Percentiles rank a stretch among this genome's conserved stretches.
Evolutionary conservation across 1,139 yeast species (phyloP).

Genomic region (Nakaseomyces sp.): DNA sequence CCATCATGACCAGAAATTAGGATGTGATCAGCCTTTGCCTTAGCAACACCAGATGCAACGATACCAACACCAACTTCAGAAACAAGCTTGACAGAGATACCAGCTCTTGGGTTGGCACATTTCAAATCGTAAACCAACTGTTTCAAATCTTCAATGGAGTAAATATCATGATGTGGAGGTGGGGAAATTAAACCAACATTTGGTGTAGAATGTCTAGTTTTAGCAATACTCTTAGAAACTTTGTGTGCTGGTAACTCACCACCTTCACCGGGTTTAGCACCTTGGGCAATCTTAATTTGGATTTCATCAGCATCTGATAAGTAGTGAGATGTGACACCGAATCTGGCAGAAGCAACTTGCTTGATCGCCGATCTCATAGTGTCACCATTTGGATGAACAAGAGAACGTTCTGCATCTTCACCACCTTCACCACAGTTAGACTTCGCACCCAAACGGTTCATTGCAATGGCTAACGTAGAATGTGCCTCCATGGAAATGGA

Average conservation of each 20-base stretch:
- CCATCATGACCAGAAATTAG: conserved; percentile 97
- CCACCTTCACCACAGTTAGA: conserved; percentile 99
- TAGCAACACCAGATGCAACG: conserved; percentile 98
- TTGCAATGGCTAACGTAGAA: conserved; percentile 94
- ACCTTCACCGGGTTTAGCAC: conserved; percentile 99
- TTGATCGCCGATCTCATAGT: conserved; percentile 97
- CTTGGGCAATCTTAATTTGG: conserved; percentile 98
- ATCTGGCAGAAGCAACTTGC: conserved; percentile 96
- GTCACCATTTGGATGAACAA: conserved; percentile 76
- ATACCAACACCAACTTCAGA: conserved; percentile 99
- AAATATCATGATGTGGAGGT: conserved; percentile 97
- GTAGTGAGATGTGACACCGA: conserved; percentile 93
- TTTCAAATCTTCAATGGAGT: conserved; percentile 94
- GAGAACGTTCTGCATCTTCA: conserved; percentile 89
- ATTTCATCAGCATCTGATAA: conserved; percentile 94
- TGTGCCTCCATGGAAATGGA: conserved; percentile 98
- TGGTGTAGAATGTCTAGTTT: conserved; percentile 92
- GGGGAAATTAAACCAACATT: conserved; percentile 97
- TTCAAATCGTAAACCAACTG: conserved; percentile 94
- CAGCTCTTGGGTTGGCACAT: conserved; percentile 94
- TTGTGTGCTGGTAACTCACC: conserved; percentile 97
- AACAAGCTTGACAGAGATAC: conserved; percentile 91
- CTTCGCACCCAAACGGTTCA: conserved; percentile 96
- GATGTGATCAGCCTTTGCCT: conserved; percentile 96
- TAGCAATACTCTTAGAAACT: conserved; percentile 80